A percentile compares a stretch with the other conserved stretches of the same genome.
Evolutionary conservation across 116 monocot species (phyloP).

Genomic region (Dioscorea cayenensis): DNA sequence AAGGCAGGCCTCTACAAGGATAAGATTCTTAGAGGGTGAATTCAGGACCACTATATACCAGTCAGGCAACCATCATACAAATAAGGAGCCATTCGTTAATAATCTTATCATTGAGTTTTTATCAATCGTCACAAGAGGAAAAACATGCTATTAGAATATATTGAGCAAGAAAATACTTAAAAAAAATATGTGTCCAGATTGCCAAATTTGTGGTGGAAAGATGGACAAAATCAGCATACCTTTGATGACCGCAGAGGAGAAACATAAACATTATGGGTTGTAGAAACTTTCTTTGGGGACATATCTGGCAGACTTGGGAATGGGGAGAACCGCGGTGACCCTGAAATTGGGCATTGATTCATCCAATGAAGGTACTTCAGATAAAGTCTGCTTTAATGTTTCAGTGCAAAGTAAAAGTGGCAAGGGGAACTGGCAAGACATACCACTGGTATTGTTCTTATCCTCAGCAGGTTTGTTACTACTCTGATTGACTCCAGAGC

Average conservation of each 20-base stretch:
- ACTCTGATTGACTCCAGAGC: slow-evolving; percentile 28
- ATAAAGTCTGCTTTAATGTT: background rate
- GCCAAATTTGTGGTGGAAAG: too few relatives aligned
- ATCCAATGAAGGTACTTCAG: background rate
- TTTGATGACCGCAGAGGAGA: slow-evolving; percentile 88
- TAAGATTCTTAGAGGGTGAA: too few relatives aligned
- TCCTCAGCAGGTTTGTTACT: slow-evolving; percentile 42
- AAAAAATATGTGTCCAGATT: too few relatives aligned
- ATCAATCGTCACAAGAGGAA: too few relatives aligned
- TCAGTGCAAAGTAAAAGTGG: background rate
- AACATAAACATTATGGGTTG: slow-evolving; percentile 93
- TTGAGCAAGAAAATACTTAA: too few relatives aligned
- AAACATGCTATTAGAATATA: too few relatives aligned
- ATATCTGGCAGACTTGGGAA: slow-evolving; percentile 90
- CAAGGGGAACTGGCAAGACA: background rate
- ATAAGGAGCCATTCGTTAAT: too few relatives aligned
- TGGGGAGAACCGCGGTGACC: slow-evolving; percentile 62
- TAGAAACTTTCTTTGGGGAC: slow-evolving; percentile 98
- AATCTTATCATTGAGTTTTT: too few relatives aligned
- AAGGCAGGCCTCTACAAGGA: too few relatives aligned
- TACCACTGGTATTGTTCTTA: slow-evolving; percentile 14
- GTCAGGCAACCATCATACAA: too few relatives aligned
- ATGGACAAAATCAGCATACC: slow-evolving; percentile 23
- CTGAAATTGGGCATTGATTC: slow-evolving; percentile 43
- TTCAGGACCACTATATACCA: too few relatives aligned